Conservation (phyloP, 23 red algal genomes). For the Porphyridium purpureum region DNA sequence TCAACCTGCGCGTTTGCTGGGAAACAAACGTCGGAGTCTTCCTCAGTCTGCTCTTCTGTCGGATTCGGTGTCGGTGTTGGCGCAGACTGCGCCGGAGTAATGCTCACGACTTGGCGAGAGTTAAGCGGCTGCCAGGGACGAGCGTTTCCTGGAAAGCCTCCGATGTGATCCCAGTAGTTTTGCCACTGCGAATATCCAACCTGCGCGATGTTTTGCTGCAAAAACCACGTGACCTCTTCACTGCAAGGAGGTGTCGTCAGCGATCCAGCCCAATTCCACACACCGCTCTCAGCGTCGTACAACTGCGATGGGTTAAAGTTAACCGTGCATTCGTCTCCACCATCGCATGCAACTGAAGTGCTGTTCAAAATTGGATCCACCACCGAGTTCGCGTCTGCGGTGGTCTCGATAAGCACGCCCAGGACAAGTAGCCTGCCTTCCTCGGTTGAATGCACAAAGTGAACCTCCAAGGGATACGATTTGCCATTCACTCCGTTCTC, state of each 20-base stretch:
- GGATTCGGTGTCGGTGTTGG: too few relatives aligned
- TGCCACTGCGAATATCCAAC: background rate
- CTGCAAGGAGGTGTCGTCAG: slow-evolving; percentile 66
- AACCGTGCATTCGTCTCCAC: background rate
- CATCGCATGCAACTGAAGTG: background rate
- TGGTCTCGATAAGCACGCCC: background rate
- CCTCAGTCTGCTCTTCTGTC: too few relatives aligned
- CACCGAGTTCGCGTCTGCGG: background rate
- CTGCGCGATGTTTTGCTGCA: background rate
- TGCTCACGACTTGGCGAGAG: background rate
- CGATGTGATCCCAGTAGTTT: background rate
- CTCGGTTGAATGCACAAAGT: slow-evolving; percentile 34
- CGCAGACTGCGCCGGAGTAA: too few relatives aligned
- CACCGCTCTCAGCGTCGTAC: background rate
- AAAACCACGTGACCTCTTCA: slow-evolving; percentile 41
- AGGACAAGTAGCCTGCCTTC: slow-evolving; percentile 28
- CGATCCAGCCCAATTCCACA: slow-evolving; percentile 32
- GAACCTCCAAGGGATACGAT: slow-evolving; percentile 35
- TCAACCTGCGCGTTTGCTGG: slow-evolving; percentile 32
- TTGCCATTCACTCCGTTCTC: slow-evolving; percentile 38
- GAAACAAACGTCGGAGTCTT: slow-evolving; percentile 17
- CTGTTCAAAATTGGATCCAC: background rate
- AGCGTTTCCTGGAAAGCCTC: background rate
- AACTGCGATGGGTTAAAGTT: background rate
- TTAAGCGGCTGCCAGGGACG: background rate